Percentiles rank a stretch among this genome's conserved stretches.
Evolutionary conservation across 306 rosid genomes (phyloP).

Genomic region (Trifolium repens): DNA sequence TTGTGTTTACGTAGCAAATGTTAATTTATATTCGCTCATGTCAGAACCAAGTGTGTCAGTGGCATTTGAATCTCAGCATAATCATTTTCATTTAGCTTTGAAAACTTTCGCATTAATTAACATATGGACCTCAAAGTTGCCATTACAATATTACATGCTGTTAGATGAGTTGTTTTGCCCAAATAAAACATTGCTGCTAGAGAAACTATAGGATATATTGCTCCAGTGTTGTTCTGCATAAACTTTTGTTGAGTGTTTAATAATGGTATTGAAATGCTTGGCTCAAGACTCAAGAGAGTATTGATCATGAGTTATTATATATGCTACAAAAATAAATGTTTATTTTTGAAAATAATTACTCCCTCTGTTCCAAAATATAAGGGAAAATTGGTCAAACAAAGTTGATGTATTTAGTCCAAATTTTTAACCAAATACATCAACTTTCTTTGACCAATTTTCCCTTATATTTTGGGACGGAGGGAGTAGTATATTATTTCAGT

Average conservation of each 20-base stretch:
- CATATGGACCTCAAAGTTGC: not conserved
- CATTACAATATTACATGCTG: not conserved
- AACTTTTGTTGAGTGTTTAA: not conserved
- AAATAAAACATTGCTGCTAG: not conserved
- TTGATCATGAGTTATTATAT: not conserved
- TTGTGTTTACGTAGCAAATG: not conserved
- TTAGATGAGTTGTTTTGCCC: not conserved
- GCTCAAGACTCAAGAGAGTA: not conserved
- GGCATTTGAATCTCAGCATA: not conserved
- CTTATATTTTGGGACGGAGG: no score
- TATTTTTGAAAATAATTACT: no score
- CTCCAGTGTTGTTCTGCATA: not conserved
- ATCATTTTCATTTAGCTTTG: not conserved
- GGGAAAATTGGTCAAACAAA: no score
- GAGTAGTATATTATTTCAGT: no score
- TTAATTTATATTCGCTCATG: not conserved
- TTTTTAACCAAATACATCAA: no score
- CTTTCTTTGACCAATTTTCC: no score
- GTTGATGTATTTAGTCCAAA: no score
- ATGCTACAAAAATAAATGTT: not conserved
- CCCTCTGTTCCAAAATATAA: no score
- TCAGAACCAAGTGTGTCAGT: not conserved
- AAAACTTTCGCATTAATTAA: not conserved
- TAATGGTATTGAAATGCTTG: not conserved
- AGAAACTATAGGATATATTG: not conserved